These are phyloP conservation scores for Dothistroma septosporum DNA, from an alignment of 2,329 filamentous ascomycete genomes.

Conservation along the genomic window DNA sequence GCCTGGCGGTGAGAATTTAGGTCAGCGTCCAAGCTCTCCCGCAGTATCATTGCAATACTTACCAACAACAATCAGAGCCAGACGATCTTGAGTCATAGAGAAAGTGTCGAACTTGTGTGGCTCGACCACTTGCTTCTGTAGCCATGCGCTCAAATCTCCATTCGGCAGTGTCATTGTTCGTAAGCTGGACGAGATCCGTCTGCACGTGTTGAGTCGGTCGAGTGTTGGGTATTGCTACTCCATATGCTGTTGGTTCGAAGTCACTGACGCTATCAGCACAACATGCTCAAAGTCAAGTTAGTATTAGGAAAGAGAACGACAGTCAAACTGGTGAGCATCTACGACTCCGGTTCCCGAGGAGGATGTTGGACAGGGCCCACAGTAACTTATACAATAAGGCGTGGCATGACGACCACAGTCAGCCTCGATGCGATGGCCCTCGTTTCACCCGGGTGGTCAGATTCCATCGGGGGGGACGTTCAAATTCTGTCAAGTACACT, in stretches of 20 bases:
- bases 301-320: background rate
- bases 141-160: background rate
- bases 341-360: background rate
- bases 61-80: slow-evolving; percentile 10
- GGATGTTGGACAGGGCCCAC: background rate
- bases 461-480: background rate
- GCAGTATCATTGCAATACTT: background rate
- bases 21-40: background rate
- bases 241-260: background rate
- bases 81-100: slow-evolving; percentile 4
- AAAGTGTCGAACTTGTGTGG: slow-evolving; percentile 7
- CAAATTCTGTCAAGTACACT: background rate
- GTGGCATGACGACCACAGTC: background rate
- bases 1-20: slow-evolving; percentile 8
- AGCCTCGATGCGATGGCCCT: background rate
- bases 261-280: background rate
- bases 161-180: slow-evolving; percentile 4
- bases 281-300: background rate
- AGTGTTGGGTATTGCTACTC: background rate
- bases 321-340: background rate
- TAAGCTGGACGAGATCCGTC: background rate
- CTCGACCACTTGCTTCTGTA: background rate
- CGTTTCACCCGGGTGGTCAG: background rate
- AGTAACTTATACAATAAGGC: background rate
- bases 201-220: background rate